These are phyloP conservation scores for Penicillium capsulatum DNA, from an alignment of 2,329 filamentous ascomycete genomes.

Conservation along the genomic window DNA sequence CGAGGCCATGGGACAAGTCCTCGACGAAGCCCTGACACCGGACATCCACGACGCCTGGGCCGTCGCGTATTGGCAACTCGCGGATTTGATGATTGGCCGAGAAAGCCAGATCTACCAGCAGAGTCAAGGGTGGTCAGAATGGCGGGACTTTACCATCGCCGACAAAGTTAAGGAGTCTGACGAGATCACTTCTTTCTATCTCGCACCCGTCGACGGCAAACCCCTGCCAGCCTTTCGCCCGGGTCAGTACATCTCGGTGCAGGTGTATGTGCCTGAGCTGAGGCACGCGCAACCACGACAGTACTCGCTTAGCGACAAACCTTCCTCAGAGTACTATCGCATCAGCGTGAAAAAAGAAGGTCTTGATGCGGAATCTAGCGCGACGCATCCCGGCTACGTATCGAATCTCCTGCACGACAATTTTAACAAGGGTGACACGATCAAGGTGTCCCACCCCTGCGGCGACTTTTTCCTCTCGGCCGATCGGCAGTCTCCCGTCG, in stretches of 20 bases:
- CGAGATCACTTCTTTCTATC: slow-evolving; percentile 67
- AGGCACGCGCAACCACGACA: slow-evolving; percentile 64
- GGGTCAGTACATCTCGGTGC: slow-evolving; percentile 68
- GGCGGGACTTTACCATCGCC: slow-evolving; percentile 63
- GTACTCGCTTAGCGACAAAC: slow-evolving; percentile 67
- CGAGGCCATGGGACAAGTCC: slow-evolving; percentile 61
- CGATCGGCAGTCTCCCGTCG: slow-evolving; percentile 47
- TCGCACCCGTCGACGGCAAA: slow-evolving; percentile 59
- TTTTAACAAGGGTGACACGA: slow-evolving; percentile 56
- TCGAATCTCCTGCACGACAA: slow-evolving; percentile 65
- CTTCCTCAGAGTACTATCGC: slow-evolving; percentile 59
- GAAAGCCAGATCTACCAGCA: slow-evolving; percentile 61
- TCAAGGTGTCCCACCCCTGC: slow-evolving; percentile 64
- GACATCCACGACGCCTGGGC: slow-evolving; percentile 65
- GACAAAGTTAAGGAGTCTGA: slow-evolving; percentile 63
- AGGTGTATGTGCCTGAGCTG: slow-evolving; percentile 55
- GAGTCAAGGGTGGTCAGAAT: slow-evolving; percentile 61
- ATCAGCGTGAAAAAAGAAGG: slow-evolving; percentile 67
- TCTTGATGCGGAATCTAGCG: slow-evolving; percentile 44
- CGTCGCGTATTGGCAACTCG: slow-evolving; percentile 68
- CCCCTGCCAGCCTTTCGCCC: slow-evolving; percentile 62
- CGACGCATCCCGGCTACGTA: slow-evolving; percentile 59
- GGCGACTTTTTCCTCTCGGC: slow-evolving; percentile 55
- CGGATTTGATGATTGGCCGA: slow-evolving; percentile 65
- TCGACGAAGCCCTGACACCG: slow-evolving; percentile 63